Base-by-base conservation (phyloP, 2,329 filamentous ascomycete species). In the Xenoacremonium recifei region DNA sequence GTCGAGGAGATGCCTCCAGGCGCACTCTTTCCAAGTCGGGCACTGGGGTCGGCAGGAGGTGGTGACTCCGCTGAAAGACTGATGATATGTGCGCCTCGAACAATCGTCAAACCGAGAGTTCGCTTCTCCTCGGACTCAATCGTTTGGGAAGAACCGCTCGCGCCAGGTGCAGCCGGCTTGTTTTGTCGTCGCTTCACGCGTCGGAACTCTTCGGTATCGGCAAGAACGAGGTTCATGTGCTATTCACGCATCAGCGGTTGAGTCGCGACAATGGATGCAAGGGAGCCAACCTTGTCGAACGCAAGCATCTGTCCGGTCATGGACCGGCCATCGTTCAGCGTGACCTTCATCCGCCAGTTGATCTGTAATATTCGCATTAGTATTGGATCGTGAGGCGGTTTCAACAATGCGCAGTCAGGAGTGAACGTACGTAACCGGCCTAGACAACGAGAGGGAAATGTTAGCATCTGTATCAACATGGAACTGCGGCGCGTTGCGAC, bases 221-320 rank as follows among this genome's bases (percentile, higher is more conserved):
- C 93, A 50, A 99, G 87, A 49, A 99, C 93, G 53, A 99, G 82
- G 69, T 99, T 99, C 93, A 99, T 99, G 71, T 99, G 93, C 90
- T 95, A 39, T 29, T 6, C 21, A 9, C 9, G 5, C 18, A 35
- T 56, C 15, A 59, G 57, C 21, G 15, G 12, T 27, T 16, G 25
- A 4, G 35, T 25, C 15, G 10, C 17, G 17, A 35, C 15, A 11
- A n/a, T n/a, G 12, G 21, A 35, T 18, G 13, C 7, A 39, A 23
- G 39, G 9, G 45, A 57, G 44, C n/a, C n/a, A 70, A 92, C 89
- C 82, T 97, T 97, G 70, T 99, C 93, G 62, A 97, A 99, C 40
- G 93, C 93, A 56, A 99, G 81, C 89, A 99, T 96, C 69, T 97
- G 90, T 49, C 91, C 93, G 30, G 90, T 91, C 84, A 99, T 95